phyloP scores from a whole-genome alignment of 352 stramenopile genomes.

The Globisporangium cystogenes region DNA sequence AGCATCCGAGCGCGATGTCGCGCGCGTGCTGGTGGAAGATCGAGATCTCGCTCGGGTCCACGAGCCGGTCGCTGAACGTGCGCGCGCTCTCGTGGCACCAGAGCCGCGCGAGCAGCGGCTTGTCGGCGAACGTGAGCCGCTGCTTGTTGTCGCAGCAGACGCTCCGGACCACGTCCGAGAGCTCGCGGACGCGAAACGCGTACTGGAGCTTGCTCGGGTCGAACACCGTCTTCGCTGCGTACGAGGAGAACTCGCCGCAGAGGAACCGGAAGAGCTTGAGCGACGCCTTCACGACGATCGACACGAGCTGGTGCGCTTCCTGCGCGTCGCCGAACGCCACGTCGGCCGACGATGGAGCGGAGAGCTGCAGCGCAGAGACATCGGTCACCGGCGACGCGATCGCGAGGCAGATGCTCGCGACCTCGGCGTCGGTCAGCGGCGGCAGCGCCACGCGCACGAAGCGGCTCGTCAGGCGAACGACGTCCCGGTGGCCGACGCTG shows the following conservation, averaged over 20 bases:
- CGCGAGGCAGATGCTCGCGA: conserved; percentile 43
- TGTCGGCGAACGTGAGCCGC: conserved; percentile 33
- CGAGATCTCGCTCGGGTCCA: conserved; percentile 22
- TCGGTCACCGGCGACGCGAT: conserved; percentile 9
- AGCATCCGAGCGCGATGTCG: conserved; percentile 36
- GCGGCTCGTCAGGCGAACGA: conserved; percentile 22
- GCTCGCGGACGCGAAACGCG: conserved; percentile 26
- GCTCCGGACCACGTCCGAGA: conserved; percentile 38
- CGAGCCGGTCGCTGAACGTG: conserved; percentile 44
- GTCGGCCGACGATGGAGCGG: not conserved
- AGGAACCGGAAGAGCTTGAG: conserved; percentile 47
- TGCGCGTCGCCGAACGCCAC: conserved; percentile 10
- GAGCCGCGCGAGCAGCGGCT: conserved; percentile 40
- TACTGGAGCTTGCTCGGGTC: conserved; percentile 47
- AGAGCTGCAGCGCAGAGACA: not conserved
- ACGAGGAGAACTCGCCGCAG: conserved; percentile 9
- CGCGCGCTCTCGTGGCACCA: conserved; percentile 71
- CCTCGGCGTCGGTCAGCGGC: conserved; percentile 30
- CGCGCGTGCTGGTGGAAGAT: conserved; percentile 40
- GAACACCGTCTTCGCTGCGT: conserved; percentile 15
- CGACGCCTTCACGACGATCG: conserved; percentile 46
- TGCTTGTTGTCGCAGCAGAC: conserved; percentile 35
- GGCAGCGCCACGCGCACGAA: conserved; percentile 32
- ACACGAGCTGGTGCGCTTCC: conserved; percentile 28
- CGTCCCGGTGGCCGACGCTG: conserved; percentile 1